Evolutionary conservation across 495 filamentous ascomycete species (phyloP), one percentile per base, ranked within the genome.

Genomic region (Penicillium ochrochloron): DNA sequence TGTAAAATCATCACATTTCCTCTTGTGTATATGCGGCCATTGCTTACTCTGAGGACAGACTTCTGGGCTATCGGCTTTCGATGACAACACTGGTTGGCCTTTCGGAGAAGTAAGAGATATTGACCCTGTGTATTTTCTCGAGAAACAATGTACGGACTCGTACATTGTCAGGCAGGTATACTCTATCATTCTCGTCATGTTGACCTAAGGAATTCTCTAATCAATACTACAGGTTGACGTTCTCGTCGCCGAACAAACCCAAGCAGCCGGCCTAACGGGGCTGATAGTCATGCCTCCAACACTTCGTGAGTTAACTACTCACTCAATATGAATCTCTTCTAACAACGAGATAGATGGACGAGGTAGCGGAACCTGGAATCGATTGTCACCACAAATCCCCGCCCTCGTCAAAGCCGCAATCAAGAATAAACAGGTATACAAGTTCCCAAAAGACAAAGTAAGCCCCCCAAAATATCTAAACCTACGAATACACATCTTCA

Each of bases 131-230:
- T 64, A 59, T 29, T 57, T 53, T 17, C 55, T 64, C 14, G 56
- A 64, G 29, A 59, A 51, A n/a, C 42, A 59, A 19, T 59, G 54
- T 19, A 53, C 34, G 48, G 62, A 64, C 1, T 35, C 62, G 3
- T 59, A 64, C 46, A 25, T 64, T 31, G 55, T 59, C 3, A 25
- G 62, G 27, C 44, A 64, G 23, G 55, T 64, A 27, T n/a, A 17
- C 9, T n/a, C 27, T 33, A 21, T 17, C 21, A 41, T 37, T 35
- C 15, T 21, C 10, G 0, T 2, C 48, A 23, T 2, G 5, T 37
- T 15, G 33, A 35, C 17, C 12, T 17, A 17, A 56, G 17, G 10
- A 2, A 17, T 23, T 2, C 10, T 23, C 53, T 25, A 39, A 56
- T 14, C 31, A 37, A 35, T 31, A 3, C 19, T 19, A 17, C 19